Evolutionary conservation across 2,329 filamentous ascomycete genomes (phyloP).

Genomic region (Myrmaecium sp.): DNA sequence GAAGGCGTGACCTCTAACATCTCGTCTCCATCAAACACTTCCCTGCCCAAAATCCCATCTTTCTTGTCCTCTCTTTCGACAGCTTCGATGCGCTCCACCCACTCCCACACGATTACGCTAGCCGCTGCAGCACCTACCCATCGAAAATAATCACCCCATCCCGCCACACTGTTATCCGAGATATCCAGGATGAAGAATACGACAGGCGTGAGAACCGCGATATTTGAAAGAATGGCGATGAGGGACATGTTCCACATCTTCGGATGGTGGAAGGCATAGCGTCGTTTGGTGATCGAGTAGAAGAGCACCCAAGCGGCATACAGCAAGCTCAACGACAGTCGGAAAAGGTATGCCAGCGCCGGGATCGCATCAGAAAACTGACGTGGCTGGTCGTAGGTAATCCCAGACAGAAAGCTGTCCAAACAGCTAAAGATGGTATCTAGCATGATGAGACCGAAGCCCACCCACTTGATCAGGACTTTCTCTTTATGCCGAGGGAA

Average conservation of each 20-base stretch:
- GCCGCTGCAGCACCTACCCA: slow-evolving; percentile 94
- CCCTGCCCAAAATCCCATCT: slow-evolving; percentile 76
- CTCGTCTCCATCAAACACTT: slow-evolving; percentile 87
- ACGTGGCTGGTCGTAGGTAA: slow-evolving; percentile 44
- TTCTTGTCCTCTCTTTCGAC: slow-evolving; percentile 86
- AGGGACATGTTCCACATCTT: slow-evolving; percentile 81
- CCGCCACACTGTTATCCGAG: slow-evolving; percentile 65
- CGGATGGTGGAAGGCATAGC: slow-evolving; percentile 78
- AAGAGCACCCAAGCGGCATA: slow-evolving; percentile 92
- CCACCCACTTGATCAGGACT: slow-evolving; percentile 96
- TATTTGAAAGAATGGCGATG: slow-evolving; percentile 60
- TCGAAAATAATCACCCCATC: slow-evolving; percentile 87
- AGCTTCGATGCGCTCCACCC: slow-evolving; percentile 89
- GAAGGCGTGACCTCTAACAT: slow-evolving; percentile 58
- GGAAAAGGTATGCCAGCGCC: slow-evolving; percentile 78
- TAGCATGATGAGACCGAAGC: slow-evolving; percentile 79
- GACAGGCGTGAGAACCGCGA: slow-evolving; percentile 73
- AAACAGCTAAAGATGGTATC: slow-evolving; percentile 83
- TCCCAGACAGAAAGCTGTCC: slow-evolving; percentile 65
- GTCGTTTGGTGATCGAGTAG: slow-evolving; percentile 79
- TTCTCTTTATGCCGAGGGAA: slow-evolving; percentile 96
- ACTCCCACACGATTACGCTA: slow-evolving; percentile 96
- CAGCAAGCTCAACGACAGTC: slow-evolving; percentile 67
- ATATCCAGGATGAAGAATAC: slow-evolving; percentile 92
- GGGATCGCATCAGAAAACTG: slow-evolving; percentile 82